These are phyloP conservation scores for Phytophthora fragariaefolia DNA, from an alignment of 352 stramenopile species.

Conservation along the genomic window DNA sequence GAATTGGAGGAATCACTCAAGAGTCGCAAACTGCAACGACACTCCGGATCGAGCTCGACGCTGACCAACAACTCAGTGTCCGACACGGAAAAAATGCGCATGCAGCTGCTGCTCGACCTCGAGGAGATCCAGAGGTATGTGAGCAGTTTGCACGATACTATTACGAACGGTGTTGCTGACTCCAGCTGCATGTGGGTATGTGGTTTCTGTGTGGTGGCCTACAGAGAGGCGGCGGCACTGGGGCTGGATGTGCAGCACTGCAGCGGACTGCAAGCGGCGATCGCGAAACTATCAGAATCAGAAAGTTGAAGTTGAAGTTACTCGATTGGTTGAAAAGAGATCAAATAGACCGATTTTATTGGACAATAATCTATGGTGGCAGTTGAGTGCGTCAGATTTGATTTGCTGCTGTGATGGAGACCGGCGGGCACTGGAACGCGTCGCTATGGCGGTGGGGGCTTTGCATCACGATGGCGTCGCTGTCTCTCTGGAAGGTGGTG, in stretches of 20 bases:
- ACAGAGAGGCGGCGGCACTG: slow-evolving; percentile 59
- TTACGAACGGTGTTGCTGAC: slow-evolving; percentile 9
- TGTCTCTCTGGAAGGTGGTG: slow-evolving; percentile 77
- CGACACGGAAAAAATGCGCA: slow-evolving; percentile 89
- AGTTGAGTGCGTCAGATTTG: slow-evolving; percentile 32
- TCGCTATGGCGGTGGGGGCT: slow-evolving; percentile 64
- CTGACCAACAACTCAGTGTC: slow-evolving; percentile 46
- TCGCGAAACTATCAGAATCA: slow-evolving; percentile 38
- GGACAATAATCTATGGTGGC: slow-evolving; percentile 36
- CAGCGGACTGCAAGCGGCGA: slow-evolving; percentile 25
- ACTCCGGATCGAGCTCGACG: slow-evolving; percentile 33
- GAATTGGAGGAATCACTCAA: slow-evolving; percentile 91
- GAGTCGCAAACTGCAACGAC: slow-evolving; percentile 83
- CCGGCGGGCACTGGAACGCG: slow-evolving; percentile 42
- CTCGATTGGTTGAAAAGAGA: slow-evolving; percentile 56
- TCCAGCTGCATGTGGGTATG: background rate
- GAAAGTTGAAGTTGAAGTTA: slow-evolving; percentile 24
- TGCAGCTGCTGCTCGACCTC: slow-evolving; percentile 81
- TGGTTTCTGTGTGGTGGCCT: background rate
- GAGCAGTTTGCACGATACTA: background rate
- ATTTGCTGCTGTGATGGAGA: slow-evolving; percentile 29
- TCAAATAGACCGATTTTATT: slow-evolving; percentile 34
- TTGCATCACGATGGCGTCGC: slow-evolving; percentile 61
- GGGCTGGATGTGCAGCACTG: slow-evolving; percentile 56
- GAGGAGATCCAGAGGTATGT: slow-evolving; percentile 74